A percentile compares a stretch with the other conserved stretches of the same genome.
Conservation (phyloP, 2,329 filamentous ascomycete species). For the Cordyceps pruinosa region DNA sequence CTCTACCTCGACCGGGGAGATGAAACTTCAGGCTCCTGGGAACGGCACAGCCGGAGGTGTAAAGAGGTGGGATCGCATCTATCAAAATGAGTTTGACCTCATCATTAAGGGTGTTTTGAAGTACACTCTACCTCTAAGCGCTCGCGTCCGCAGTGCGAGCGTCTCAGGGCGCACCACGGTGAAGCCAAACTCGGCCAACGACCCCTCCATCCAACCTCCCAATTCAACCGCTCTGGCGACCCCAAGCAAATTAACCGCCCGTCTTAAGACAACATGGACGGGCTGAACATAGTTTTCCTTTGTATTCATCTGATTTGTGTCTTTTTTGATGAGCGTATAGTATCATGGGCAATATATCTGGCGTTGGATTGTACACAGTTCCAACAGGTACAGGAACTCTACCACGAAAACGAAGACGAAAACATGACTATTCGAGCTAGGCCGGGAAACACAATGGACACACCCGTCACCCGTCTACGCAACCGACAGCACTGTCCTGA, state of each 20-base stretch:
- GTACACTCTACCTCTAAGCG: slow-evolving; percentile 62
- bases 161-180: slow-evolving; percentile 54
- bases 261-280: background rate
- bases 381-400: background rate
- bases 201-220: slow-evolving; percentile 53
- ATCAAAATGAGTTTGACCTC: slow-evolving; percentile 87
- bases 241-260: slow-evolving; percentile 15
- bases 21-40: slow-evolving; percentile 75
- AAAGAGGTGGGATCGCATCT: slow-evolving; percentile 81
- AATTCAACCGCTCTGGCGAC: slow-evolving; percentile 58
- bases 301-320: slow-evolving; percentile 7
- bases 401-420: background rate
- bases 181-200: slow-evolving; percentile 55
- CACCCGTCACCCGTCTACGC: background rate
- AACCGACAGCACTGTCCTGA: background rate
- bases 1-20: slow-evolving; percentile 70
- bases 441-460: background rate
- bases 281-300: slow-evolving; percentile 4
- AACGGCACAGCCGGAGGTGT: slow-evolving; percentile 84
- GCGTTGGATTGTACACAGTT: slow-evolving; percentile 9
- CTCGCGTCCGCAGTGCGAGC: slow-evolving; percentile 50
- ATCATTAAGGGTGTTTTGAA: slow-evolving; percentile 87
- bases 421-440: background rate
- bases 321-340: slow-evolving; percentile 5
- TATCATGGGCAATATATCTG: slow-evolving; percentile 10